phyloP scores from a whole-genome alignment of 2,329 filamentous ascomycete species.

The Fusarium oligoseptatum region DNA sequence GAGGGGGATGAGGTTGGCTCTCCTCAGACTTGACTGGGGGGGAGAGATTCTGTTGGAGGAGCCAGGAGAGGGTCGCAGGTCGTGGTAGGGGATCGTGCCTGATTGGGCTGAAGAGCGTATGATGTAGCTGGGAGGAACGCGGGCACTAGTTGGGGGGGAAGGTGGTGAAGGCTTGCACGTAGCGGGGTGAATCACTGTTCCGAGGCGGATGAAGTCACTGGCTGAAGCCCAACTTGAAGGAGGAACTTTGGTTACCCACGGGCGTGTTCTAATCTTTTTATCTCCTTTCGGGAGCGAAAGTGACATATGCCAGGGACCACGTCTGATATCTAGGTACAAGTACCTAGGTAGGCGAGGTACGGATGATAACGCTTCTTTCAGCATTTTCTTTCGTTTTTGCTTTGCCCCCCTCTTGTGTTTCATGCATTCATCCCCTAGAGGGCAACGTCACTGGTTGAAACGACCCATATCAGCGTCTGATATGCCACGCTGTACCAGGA shows the following conservation, averaged over 20 bases:
- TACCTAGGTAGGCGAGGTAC: neutral
- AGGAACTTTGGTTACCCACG: neutral
- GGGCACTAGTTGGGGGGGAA: conserved; percentile 13
- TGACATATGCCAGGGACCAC: neutral
- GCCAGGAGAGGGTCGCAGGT: conserved; percentile 35
- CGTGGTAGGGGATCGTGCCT: conserved; percentile 42
- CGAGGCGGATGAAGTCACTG: conserved; percentile 30
- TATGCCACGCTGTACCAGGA: conserved; percentile 12
- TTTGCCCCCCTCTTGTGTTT: conserved; percentile 1
- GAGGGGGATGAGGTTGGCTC: conserved; percentile 36
- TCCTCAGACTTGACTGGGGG: conserved; percentile 34
- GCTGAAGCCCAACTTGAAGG: neutral
- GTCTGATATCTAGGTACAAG: neutral
- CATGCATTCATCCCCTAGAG: conserved; percentile 2
- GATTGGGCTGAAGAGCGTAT: conserved; percentile 43
- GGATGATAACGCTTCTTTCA: neutral
- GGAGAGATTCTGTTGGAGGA: conserved; percentile 36
- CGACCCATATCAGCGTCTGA: conserved; percentile 20
- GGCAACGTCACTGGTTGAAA: conserved; percentile 20
- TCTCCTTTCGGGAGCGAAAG: neutral
- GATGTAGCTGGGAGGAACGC: conserved; percentile 41
- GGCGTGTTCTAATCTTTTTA: conserved; percentile 9
- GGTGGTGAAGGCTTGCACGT: conserved; percentile 10
- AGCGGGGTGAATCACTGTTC: conserved; percentile 25
- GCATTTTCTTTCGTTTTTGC: neutral